These are phyloP conservation scores for Earliella scabrosa DNA, from an alignment of 1,284 basidiomycete genomes.

Conservation along the genomic window DNA sequence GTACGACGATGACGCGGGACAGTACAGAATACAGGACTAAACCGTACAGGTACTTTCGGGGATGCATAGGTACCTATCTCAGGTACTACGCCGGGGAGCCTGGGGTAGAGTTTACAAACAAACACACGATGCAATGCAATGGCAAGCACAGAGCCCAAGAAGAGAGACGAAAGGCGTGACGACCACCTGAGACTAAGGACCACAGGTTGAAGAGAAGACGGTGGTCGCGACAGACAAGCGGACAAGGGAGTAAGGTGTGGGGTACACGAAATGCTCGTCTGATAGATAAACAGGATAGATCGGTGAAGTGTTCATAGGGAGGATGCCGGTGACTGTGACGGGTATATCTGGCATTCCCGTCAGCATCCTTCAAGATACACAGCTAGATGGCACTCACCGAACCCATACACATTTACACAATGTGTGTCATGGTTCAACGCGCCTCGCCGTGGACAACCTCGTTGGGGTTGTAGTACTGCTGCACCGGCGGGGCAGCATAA, in stretches of 20 bases:
- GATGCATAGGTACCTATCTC: neutral
- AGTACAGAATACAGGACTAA: conserved; percentile 16
- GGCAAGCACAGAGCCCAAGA: neutral
- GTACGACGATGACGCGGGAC: conserved; percentile 4
- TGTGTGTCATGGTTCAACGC: conserved; percentile 8
- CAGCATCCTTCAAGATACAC: neutral
- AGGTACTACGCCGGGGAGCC: neutral
- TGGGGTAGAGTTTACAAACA: neutral
- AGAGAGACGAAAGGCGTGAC: neutral
- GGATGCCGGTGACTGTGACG: neutral
- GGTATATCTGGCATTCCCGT: conserved; percentile 10
- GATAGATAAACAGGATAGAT: conserved; percentile 19
- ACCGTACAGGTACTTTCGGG: conserved; percentile 15
- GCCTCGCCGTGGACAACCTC: conserved; percentile 20
- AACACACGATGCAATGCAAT: neutral
- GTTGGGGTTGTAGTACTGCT: conserved; percentile 7
- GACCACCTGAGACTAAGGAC: neutral
- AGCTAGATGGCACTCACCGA: conserved; percentile 2
- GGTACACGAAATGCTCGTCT: conserved; percentile 13
- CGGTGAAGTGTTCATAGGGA: conserved; percentile 1
- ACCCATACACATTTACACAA: neutral
- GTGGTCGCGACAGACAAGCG: conserved; percentile 14
- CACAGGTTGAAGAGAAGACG: neutral
- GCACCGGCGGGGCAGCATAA: conserved; percentile 26
- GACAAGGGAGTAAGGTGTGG: neutral